Evolutionary conservation across 306 rosid genomes (phyloP).

Genomic region (Notholithocarpus densiflorus): DNA sequence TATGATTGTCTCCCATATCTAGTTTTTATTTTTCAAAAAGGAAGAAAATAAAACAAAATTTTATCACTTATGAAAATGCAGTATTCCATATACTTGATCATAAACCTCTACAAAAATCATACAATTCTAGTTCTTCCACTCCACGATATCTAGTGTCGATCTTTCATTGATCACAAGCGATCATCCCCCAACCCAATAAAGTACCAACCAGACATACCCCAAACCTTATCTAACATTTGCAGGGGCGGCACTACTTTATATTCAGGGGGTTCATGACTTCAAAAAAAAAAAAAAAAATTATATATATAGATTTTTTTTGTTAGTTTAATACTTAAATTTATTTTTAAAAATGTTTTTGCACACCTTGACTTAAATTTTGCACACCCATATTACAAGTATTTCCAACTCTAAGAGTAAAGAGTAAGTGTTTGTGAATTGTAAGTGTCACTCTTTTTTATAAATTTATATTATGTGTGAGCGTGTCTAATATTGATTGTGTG

Average conservation of each 20-base stretch:
- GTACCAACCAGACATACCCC: not conserved
- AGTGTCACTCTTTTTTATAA: too few relatives aligned
- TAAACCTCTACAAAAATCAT: not conserved
- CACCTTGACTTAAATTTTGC: too few relatives aligned
- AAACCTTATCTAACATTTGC: not conserved
- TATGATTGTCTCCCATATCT: not conserved
- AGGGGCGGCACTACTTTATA: not conserved
- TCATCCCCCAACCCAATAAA: not conserved
- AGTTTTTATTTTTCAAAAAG: not conserved
- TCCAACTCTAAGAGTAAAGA: too few relatives aligned
- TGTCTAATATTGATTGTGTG: too few relatives aligned
- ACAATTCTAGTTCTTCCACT: not conserved
- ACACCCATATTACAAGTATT: too few relatives aligned
- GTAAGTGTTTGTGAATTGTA: too few relatives aligned
- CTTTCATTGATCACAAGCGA: not conserved
- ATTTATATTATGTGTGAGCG: too few relatives aligned
- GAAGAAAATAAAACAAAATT: not conserved
- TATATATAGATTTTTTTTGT: too few relatives aligned
- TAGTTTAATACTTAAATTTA: too few relatives aligned
- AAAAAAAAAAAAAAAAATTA: too few relatives aligned
- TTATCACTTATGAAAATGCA: not conserved
- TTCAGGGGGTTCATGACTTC: too few relatives aligned
- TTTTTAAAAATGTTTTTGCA: too few relatives aligned
- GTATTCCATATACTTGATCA: not conserved
- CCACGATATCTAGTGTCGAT: not conserved